These are phyloP conservation scores for Linderniella brevidens DNA, from an alignment of 257 asterid genomes.

Conservation along the genomic window DNA sequence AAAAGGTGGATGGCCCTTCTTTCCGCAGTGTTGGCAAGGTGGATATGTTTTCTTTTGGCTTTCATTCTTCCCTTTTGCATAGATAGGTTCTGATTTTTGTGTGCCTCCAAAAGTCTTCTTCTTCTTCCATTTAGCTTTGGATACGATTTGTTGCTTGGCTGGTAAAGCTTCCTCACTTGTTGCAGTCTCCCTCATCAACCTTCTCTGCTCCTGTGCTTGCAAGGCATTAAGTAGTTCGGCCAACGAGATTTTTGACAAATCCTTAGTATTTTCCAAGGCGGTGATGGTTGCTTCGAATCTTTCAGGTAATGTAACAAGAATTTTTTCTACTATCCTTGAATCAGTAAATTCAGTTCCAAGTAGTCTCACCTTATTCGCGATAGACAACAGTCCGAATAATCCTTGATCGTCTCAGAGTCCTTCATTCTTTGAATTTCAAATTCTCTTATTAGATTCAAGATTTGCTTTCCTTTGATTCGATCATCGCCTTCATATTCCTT, in stretches of 20 bases:
- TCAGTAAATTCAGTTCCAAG: conserved; percentile 2
- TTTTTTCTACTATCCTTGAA: background rate
- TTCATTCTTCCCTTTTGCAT: background rate
- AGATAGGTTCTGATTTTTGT: background rate
- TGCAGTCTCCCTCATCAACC: background rate
- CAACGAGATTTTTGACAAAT: background rate
- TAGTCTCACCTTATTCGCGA: background rate
- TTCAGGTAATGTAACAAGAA: background rate
- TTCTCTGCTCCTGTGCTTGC: conserved; percentile 1
- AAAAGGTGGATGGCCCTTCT: conserved; percentile 4
- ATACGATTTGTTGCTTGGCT: background rate
- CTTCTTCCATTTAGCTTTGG: background rate
- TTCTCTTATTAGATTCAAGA: background rate
- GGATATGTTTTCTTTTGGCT: background rate
- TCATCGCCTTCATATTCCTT: conserved; percentile 1
- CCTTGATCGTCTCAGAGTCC: conserved; percentile 5
- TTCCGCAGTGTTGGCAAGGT: conserved; percentile 3
- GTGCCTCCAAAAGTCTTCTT: background rate
- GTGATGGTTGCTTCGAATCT: background rate
- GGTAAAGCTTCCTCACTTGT: background rate
- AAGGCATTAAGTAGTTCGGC: background rate
- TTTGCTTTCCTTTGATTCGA: conserved; percentile 2
- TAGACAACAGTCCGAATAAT: background rate
- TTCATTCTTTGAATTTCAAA: conserved; percentile 4
- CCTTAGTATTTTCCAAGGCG: conserved; percentile 1